A percentile compares a stretch with the other conserved stretches of the same genome.
These are phyloP conservation scores for Cucumis cinereus DNA, from an alignment of 306 rosid genomes.

Conservation along the genomic window DNA sequence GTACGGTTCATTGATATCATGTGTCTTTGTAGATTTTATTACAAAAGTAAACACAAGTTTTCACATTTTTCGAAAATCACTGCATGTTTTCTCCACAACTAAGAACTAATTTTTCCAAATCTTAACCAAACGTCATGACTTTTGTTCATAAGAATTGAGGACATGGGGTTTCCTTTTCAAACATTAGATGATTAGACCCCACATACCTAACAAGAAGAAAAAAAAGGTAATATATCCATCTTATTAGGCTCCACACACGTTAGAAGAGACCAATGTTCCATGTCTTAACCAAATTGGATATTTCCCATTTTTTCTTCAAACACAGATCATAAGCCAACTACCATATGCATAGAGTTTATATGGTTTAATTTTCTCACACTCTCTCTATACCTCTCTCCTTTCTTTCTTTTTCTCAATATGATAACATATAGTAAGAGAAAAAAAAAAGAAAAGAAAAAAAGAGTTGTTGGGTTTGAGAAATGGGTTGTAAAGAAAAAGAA, in stretches of 20 bases:
- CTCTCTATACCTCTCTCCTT: too few relatives aligned
- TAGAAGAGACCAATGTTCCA: background rate
- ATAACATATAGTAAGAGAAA: background rate
- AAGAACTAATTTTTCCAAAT: background rate
- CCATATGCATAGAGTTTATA: background rate
- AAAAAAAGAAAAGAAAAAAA: background rate
- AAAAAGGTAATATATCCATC: background rate
- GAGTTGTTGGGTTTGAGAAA: background rate
- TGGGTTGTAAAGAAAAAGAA: slow-evolving; percentile 4
- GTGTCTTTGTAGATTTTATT: too few relatives aligned
- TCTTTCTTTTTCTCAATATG: too few relatives aligned
- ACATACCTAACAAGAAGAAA: background rate
- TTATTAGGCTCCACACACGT: background rate
- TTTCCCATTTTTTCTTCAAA: background rate
- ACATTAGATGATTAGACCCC: background rate
- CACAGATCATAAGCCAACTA: background rate
- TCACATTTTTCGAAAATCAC: too few relatives aligned
- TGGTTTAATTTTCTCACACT: too few relatives aligned
- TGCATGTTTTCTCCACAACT: too few relatives aligned
- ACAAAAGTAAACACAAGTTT: too few relatives aligned
- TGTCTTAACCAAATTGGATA: background rate
- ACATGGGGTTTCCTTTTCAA: background rate
- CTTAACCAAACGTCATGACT: background rate
- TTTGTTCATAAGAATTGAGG: background rate
- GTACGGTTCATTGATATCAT: too few relatives aligned